phyloP scores from a whole-genome alignment of 495 filamentous ascomycete species.

The Annulohypoxylon bovei region DNA sequence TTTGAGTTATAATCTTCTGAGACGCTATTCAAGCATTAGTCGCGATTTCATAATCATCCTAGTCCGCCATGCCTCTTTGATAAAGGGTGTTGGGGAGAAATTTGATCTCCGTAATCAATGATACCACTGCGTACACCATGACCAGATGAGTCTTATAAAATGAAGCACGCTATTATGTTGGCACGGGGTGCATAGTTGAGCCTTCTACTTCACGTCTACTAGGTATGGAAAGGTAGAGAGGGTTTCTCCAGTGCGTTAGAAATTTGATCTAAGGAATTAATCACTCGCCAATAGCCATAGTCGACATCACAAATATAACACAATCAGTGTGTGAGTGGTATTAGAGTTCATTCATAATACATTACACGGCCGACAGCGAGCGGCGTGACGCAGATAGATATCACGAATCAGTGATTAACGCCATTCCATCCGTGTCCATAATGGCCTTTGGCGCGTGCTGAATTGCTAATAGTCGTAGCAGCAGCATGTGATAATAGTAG shows the following conservation, averaged over 20 bases:
- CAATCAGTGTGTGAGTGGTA: conserved; percentile 14
- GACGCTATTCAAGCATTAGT: background rate
- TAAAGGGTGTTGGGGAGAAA: too few relatives aligned
- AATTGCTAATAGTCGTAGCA: background rate
- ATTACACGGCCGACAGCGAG: conserved; percentile 17
- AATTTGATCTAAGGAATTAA: background rate
- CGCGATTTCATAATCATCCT: background rate
- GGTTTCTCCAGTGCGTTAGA: background rate
- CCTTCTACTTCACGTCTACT: too few relatives aligned
- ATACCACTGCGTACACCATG: too few relatives aligned
- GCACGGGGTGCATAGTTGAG: too few relatives aligned
- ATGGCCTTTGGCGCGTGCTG: background rate
- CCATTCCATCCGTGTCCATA: conserved; percentile 7
- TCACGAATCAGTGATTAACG: background rate
- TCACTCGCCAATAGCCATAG: background rate
- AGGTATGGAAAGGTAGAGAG: background rate
- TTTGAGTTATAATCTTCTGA: background rate
- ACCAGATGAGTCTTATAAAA: too few relatives aligned
- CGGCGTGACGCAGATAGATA: conserved; percentile 1
- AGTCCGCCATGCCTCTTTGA: background rate
- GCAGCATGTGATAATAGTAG: background rate
- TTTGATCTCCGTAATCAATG: too few relatives aligned
- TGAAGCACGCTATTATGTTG: too few relatives aligned
- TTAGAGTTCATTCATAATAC: conserved; percentile 28
- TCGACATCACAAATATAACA: background rate